Evolutionary conservation across 2,329 filamentous ascomycete genomes (phyloP).

Genomic region (Lasiodiplodia citricola): DNA sequence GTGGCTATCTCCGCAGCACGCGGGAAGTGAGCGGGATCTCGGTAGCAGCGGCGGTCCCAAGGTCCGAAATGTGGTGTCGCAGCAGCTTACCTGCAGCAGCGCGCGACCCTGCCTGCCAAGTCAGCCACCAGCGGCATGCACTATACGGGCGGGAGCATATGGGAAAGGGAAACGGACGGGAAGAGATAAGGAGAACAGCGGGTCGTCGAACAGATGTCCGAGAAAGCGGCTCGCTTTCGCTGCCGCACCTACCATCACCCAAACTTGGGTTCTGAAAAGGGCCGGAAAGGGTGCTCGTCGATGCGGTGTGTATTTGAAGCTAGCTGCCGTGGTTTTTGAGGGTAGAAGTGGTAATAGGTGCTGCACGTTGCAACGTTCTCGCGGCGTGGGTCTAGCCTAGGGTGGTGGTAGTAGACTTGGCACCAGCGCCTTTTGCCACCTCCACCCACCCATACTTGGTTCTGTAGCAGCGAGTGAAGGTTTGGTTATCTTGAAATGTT

Average conservation of each 20-base stretch:
- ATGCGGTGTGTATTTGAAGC: not conserved
- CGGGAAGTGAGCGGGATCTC: not conserved
- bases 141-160: not conserved
- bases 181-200: not conserved
- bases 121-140: not conserved
- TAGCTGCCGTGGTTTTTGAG: not conserved
- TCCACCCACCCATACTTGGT: not conserved
- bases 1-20: not conserved
- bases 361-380: not conserved
- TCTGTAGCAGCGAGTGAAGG: not conserved
- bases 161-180: not conserved
- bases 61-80: not conserved
- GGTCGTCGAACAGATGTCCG: not conserved
- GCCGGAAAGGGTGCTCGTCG: not conserved
- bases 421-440: slow-evolving; percentile 6
- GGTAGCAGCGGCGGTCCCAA: not conserved
- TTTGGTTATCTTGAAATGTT: not conserved
- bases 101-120: not conserved
- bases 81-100: not conserved
- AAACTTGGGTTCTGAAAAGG: not conserved
- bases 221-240: not conserved
- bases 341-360: not conserved
- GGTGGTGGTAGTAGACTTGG: slow-evolving; percentile 1
- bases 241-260: not conserved
- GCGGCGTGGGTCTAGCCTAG: not conserved